These are phyloP conservation scores for Periconia sp. DNA, from an alignment of 2,329 filamentous ascomycete species.

Conservation along the genomic window DNA sequence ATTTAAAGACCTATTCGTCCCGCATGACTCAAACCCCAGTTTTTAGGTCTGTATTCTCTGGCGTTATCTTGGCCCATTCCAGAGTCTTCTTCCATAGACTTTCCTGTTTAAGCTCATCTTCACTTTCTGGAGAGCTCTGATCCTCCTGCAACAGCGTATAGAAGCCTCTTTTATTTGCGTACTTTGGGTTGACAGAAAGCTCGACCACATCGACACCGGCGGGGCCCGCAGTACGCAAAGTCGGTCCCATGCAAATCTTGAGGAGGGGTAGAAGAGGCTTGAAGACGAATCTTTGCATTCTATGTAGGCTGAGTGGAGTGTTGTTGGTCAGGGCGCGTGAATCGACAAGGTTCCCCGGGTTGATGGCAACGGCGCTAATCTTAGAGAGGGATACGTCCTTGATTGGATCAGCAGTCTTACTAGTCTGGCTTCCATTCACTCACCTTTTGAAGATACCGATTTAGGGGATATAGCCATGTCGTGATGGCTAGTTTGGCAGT, in stretches of 20 bases:
- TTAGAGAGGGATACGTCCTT: constrained; percentile 20
- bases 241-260: constrained; percentile 29
- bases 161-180: constrained; percentile 37
- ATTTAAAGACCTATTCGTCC: background rate
- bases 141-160: constrained; percentile 36
- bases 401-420: too few relatives aligned
- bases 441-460: constrained; percentile 33
- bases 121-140: constrained; percentile 32
- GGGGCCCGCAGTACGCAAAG: constrained; percentile 31
- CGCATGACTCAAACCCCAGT: background rate
- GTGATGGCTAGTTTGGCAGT: constrained; percentile 49
- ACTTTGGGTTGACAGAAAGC: constrained; percentile 22
- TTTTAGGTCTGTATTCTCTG: constrained; percentile 1
- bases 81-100: constrained; percentile 40
- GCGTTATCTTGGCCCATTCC: constrained; percentile 28
- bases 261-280: constrained; percentile 18
- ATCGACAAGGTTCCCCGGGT: constrained; percentile 34
- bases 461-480: constrained; percentile 49
- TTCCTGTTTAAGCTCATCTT: constrained; percentile 34
- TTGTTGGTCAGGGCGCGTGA: constrained; percentile 39
- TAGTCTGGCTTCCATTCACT: too few relatives aligned
- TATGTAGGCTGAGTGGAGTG: background rate
- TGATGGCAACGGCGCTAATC: constrained; percentile 37
- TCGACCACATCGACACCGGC: constrained; percentile 35
- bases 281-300: background rate